A percentile compares a stretch with the other conserved stretches of the same genome.
Conservation (phyloP, 495 filamentous ascomycete genomes). For the Annulohypoxylon moriforme region DNA sequence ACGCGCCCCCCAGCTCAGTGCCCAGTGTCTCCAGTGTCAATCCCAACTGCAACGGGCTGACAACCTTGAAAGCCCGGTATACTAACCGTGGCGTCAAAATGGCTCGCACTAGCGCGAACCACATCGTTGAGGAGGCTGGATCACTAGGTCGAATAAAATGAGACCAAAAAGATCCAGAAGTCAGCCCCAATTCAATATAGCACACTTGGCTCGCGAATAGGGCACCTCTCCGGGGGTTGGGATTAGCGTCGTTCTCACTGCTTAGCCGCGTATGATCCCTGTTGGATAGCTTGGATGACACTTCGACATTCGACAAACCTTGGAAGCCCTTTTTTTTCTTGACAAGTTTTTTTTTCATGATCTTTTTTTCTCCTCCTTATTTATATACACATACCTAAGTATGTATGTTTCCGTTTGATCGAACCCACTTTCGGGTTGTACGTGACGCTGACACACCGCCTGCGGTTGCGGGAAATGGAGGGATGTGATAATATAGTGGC, state of each 20-base stretch:
- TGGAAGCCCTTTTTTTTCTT: constrained; percentile 11
- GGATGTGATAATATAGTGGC: constrained; percentile 20
- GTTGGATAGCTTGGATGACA: constrained; percentile 18
- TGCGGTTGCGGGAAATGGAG: constrained; percentile 16
- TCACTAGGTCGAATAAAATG: constrained; percentile 27
- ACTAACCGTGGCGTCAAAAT: constrained; percentile 35
- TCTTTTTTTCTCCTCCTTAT: constrained; percentile 1
- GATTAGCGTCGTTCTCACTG: constrained; percentile 22
- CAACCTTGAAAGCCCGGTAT: constrained; percentile 16
- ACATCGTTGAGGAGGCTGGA: constrained; percentile 33
- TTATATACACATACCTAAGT: not conserved
- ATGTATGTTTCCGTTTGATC: not conserved
- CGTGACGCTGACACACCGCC: constrained; percentile 25
- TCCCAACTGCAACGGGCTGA: constrained; percentile 17
- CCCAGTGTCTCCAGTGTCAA: constrained; percentile 26
- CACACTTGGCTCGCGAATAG: constrained; percentile 36
- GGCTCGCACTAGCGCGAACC: constrained; percentile 42
- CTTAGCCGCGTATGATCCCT: constrained; percentile 11
- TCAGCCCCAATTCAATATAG: constrained; percentile 34
- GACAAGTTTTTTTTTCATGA: constrained; percentile 3
- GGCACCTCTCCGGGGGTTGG: constrained; percentile 18
- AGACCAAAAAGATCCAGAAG: constrained; percentile 23
- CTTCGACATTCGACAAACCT: not conserved
- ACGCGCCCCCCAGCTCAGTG: constrained; percentile 25
- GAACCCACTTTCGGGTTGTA: constrained; percentile 21